Conservation (phyloP, 306 rosid species). For the Dalbergia oliveri region DNA sequence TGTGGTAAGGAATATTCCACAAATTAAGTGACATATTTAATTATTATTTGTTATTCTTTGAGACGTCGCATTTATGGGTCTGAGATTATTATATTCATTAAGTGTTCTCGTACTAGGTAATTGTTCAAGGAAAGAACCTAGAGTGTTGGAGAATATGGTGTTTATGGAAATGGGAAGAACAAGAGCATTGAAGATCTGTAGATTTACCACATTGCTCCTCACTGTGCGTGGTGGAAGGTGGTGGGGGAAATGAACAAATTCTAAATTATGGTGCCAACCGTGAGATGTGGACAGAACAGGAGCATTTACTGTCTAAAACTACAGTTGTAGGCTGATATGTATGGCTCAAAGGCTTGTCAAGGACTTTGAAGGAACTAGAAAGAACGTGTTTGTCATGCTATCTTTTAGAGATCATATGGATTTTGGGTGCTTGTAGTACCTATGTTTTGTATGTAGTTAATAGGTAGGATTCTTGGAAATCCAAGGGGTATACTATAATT, state of each 20-base stretch:
- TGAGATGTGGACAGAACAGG: not conserved
- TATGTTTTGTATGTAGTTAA: not conserved
- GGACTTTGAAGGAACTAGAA: slow-evolving; percentile 1
- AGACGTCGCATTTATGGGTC: not conserved
- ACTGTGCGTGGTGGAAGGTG: not conserved
- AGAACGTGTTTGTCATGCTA: slow-evolving; percentile 2
- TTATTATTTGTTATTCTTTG: not conserved
- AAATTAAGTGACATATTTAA: not conserved
- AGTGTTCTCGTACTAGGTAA: not conserved
- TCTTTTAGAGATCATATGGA: slow-evolving; percentile 2
- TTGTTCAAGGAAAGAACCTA: slow-evolving; percentile 13
- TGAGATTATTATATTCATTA: not conserved
- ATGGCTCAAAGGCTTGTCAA: not conserved
- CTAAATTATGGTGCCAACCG: slow-evolving; percentile 4
- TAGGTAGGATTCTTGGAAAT: not conserved
- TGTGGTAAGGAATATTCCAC: too few species aligned
- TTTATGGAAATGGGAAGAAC: not conserved
- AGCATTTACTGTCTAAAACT: not conserved
- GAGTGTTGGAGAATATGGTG: not conserved
- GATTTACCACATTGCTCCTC: not conserved
- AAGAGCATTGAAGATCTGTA: not conserved
- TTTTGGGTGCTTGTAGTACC: not conserved
- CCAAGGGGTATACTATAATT: not conserved
- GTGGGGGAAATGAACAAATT: not conserved
- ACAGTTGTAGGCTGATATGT: not conserved